Percentiles rank a stretch among this genome's conserved stretches.
phyloP scores from a whole-genome alignment of 2,329 filamentous ascomycete species.

The Xylogone sp. region DNA sequence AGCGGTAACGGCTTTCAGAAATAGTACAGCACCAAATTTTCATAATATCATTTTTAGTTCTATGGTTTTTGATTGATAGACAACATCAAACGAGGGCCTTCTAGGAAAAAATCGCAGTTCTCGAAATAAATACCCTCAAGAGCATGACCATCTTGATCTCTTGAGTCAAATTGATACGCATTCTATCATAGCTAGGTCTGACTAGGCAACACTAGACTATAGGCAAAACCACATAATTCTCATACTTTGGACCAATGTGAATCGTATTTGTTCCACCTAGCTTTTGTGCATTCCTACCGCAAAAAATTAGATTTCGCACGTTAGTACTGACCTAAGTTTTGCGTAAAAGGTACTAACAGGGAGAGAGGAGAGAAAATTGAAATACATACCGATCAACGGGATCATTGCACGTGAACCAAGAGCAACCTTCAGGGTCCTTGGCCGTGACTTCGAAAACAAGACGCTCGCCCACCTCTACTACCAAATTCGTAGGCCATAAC shows the following conservation, averaged over 20 bases:
- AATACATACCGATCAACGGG: slow-evolving; percentile 40
- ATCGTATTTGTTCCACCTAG: slow-evolving; percentile 48
- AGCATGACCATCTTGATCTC: too few relatives aligned
- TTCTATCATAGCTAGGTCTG: too few relatives aligned
- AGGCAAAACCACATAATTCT: slow-evolving; percentile 51
- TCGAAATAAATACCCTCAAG: too few relatives aligned
- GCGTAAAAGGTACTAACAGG: too few relatives aligned
- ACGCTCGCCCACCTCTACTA: slow-evolving; percentile 47
- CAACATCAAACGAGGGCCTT: too few relatives aligned
- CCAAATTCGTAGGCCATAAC: slow-evolving; percentile 61
- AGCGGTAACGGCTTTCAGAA: too few relatives aligned
- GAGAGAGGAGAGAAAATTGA: background rate
- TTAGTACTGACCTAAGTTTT: background rate
- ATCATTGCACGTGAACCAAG: slow-evolving; percentile 51
- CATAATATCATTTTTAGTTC: too few relatives aligned
- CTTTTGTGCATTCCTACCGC: slow-evolving; percentile 30
- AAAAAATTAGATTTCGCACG: background rate
- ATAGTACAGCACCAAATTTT: too few relatives aligned
- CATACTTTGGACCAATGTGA: slow-evolving; percentile 43
- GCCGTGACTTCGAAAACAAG: slow-evolving; percentile 52
- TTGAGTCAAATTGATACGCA: too few relatives aligned
- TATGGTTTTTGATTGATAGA: too few relatives aligned
- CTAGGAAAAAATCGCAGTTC: too few relatives aligned
- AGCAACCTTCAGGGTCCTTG: slow-evolving; percentile 57
- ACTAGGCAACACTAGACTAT: slow-evolving; percentile 20